Base-by-base conservation (phyloP, 2,329 filamentous ascomycete species). In the Sordariomycetes sp. region DNA sequence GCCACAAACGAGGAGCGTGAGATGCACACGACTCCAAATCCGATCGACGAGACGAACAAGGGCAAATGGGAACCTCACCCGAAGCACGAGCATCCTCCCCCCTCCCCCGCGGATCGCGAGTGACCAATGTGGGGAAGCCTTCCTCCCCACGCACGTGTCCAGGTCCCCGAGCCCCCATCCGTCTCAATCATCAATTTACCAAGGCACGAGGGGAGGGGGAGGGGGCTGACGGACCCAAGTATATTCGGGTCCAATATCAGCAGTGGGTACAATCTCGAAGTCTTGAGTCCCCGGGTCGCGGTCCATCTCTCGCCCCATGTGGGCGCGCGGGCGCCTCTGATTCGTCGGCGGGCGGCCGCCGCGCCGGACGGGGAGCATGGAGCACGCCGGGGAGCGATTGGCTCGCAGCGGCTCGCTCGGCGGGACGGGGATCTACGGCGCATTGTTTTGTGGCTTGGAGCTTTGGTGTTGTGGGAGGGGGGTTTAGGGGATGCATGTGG, bases 311-410 rank as follows among this genome's bases (percentile, higher is more conserved):
- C 13, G 24, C 24, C 54, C 54, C 55, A 56, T 56, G 55, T 56
- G 55, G 25, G 52, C 48, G 17, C 42, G n/a, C 34, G 48, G 45
- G n/a, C 24, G 55, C 55, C 48, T 56, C 55, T 52, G 45, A 56
- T 56, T 56, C 55, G 55, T 28, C 55, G 28, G 10, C 48, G 42
- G 42, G 24, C 39, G 25, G 34, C 42, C 39, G 32, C 54, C 50
- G 25, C 39, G 25, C 54, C 39, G 34, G 54, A 35, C 32, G 39
- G 39, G 12, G 54, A 35, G 54, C 17, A 15, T n/a, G 34, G 25
- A 50, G 34, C 54, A 56, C 54, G 54, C 54, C 45, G 22, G 39
- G 12, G 54, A 51, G 54, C 28, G 54, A 56, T 56, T 56, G 54
- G 54, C 54, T 56, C 42, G 42, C 28, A 56, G 20, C 3, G 50